Base-by-base conservation (phyloP, 1,284 basidiomycete genomes). In the Mycena citricolor region DNA sequence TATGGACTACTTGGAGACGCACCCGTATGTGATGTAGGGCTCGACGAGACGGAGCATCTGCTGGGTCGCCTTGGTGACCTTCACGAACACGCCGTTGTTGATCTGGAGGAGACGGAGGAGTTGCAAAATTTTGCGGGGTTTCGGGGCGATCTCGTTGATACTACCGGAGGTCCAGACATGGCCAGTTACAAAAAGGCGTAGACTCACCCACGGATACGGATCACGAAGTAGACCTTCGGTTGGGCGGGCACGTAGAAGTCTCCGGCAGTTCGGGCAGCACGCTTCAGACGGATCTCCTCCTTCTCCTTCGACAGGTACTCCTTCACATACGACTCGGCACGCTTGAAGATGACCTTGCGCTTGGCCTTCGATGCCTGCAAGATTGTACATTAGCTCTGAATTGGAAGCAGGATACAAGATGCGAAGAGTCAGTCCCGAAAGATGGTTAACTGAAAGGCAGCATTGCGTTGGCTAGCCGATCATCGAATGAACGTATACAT, bases 81-180 rank as follows among this genome's bases (percentile, higher is more conserved):
- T 94, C 67, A 99, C 83, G 65, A 99, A 99, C 50, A 99, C 88
- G 73, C 95, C 97, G 67, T 97, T 98, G 87, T 99, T 99, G 79
- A 99, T 99, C 71, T 99, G 97, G 58, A 97, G 85, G 53, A 99
- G 85, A 62, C 95, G 93, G 65, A 99, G 89, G 55, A 99, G 86
- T 70, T 99, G 95, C 63, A 99, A 75, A 67, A 99, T 97, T 81
- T 99, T 99, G 69, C 94, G 88, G 61, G 95, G 97, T 76, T 99
- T 99, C 54, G 95, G 95, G 50, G 95, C 93, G 65, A 99, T 95
- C 70, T 98, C 94, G 74, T 95, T 97, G 79, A 99, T 94, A 97
- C 95, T 94, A 32, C 4, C 4, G 19, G 20, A 24, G 25, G n/a
- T 16, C 12, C 6, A 19, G 16, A 4, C 34, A 24, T 28, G 32